These are phyloP conservation scores for Aspergillus intermedius DNA, from an alignment of 2,329 filamentous ascomycete species.

Conservation along the genomic window DNA sequence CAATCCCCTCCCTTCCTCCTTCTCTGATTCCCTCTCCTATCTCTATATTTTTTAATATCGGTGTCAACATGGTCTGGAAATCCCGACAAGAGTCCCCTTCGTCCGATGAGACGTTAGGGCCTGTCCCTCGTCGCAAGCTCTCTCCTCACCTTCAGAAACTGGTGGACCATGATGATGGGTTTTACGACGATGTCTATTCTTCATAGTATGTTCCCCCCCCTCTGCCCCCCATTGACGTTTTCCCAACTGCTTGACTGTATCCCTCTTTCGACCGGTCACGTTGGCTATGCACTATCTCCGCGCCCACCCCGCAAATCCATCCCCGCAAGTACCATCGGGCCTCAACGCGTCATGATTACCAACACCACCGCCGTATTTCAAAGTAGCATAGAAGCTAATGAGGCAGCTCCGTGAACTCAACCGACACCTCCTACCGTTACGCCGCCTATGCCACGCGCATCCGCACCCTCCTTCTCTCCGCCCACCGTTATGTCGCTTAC, in stretches of 20 bases:
- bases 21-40: neutral
- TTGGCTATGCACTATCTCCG: neutral
- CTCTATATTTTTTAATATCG: too few relatives aligned
- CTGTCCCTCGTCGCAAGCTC: conserved; percentile 46
- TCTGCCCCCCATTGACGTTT: neutral
- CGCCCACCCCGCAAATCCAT: too few relatives aligned
- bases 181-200: conserved; percentile 70
- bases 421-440: conserved; percentile 79
- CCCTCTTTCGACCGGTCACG: neutral
- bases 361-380: neutral
- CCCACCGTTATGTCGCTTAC: conserved; percentile 94
- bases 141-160: conserved; percentile 51
- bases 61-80: conserved; percentile 26
- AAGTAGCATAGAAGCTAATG: neutral
- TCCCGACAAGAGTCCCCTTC: conserved; percentile 18
- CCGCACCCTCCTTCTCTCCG: conserved; percentile 78
- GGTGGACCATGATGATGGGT: conserved; percentile 59
- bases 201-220: conserved; percentile 58
- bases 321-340: too few relatives aligned
- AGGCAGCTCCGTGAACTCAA: conserved; percentile 66
- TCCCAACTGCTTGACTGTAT: neutral
- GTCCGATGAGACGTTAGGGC: conserved; percentile 21
- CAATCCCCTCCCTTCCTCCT: neutral
- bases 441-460: conserved; percentile 83
- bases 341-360: too few relatives aligned